A percentile compares a stretch with the other conserved stretches of the same genome.
Evolutionary conservation across 345 rosid species (phyloP).

Genomic region (Bruguiera gymnorhiza): DNA sequence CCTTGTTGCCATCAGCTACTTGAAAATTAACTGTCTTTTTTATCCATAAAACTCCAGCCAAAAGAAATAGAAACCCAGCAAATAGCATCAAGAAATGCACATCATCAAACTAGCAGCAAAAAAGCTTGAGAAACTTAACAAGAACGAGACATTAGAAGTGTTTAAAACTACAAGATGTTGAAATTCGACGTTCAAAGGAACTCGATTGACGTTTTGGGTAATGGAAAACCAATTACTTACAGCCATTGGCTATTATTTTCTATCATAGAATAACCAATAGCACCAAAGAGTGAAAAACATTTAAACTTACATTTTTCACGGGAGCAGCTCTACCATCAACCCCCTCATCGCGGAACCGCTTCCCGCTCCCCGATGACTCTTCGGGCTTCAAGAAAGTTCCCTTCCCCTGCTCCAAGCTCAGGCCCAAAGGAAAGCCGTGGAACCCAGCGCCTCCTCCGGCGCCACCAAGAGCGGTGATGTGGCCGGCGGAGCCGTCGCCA

Average conservation of each 20-base stretch:
- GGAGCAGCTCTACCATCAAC: slow-evolving; percentile 60
- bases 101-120: background rate
- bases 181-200: no score
- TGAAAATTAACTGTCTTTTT: background rate
- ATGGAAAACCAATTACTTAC: background rate
- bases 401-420: slow-evolving; percentile 88
- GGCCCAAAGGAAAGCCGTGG: slow-evolving; percentile 82
- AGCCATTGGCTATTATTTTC: background rate
- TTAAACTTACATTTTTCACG: slow-evolving; percentile 64
- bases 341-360: slow-evolving; percentile 68
- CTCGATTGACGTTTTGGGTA: no score
- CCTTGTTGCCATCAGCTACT: slow-evolving; percentile 3
- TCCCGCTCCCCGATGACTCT: slow-evolving; percentile 75
- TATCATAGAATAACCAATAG: background rate
- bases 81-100: background rate
- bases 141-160: background rate
- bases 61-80: background rate
- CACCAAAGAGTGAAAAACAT: background rate
- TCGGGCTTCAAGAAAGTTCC: slow-evolving; percentile 81
- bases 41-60: no score
- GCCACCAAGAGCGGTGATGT: slow-evolving; percentile 42
- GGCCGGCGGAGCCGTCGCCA: slow-evolving; percentile 54
- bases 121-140: background rate
- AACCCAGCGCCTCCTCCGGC: slow-evolving; percentile 48
- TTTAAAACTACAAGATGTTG: no score